Evolutionary conservation across 331 rosid genomes (phyloP), one percentile per base, ranked within the genome.

Genomic region (Dryas integrifolia): DNA sequence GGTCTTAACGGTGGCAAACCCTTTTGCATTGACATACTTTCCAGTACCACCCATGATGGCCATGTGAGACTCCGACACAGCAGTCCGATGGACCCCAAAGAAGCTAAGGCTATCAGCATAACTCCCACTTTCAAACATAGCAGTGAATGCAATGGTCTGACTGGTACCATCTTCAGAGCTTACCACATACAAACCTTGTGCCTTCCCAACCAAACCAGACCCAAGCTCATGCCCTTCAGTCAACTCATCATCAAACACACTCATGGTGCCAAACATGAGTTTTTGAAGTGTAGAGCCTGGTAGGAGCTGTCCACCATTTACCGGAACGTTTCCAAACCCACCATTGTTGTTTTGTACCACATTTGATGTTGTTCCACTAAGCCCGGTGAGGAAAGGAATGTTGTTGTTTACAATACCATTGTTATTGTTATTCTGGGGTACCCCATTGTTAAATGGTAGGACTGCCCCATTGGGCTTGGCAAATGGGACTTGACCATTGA

Each of bases 31-130:
- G 0, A 89, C 73, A 58, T 79, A 94, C 84, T 91, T 89, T 38
- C 98, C 98, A 0, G 92, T 94, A 15, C 98, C 98, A 35, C 97
- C 97, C 76, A 89, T 88, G 41, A 94, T 80, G 0, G 97, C 97
- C 24, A 94, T 67, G 9, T 89, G 86, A 5, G 98, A 94, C 64
- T 91, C 91, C 0, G 98, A 92, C 0, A 77, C 88, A 15, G 90
- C 92, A 0, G 82, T 88, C 70, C 86, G 65, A 55, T 89, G 91
- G 6, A 91, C 91, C 1, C 98, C 97, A 5, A 91, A 89, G 81
- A 93, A 91, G 66, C 95, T 85, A 0, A 91, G 77, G 35, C 89
- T 89, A 44, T 91, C 91, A 0, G 45, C 78, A 18, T 93, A 94
- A 53, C 86, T 83, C 52, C 89, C 92, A 50, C 83, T 85, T 73